Percentiles rank a stretch among this genome's conserved stretches.
Conservation (phyloP, 2,329 filamentous ascomycete genomes). For the Seiridium unicorne region DNA sequence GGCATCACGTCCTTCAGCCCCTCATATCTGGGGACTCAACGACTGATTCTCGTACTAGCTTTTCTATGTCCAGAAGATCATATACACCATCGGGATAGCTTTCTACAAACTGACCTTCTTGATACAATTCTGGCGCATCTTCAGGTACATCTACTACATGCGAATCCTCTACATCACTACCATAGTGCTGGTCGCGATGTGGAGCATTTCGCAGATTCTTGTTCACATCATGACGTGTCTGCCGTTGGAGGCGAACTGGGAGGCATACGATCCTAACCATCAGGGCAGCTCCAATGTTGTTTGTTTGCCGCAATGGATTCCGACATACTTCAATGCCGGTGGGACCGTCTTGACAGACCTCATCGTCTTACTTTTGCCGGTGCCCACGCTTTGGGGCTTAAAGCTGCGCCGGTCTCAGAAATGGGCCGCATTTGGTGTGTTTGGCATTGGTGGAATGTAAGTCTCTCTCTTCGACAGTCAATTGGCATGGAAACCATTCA, state of each 20-base stretch:
- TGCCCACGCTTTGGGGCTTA: slow-evolving; percentile 1
- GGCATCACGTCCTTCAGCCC: neutral
- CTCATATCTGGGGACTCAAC: too few relatives aligned
- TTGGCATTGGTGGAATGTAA: slow-evolving; percentile 6
- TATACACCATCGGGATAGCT: neutral
- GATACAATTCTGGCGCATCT: slow-evolving; percentile 6
- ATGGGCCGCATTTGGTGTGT: slow-evolving; percentile 4
- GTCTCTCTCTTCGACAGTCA: neutral
- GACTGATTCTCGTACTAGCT: neutral
- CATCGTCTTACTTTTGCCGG: slow-evolving; percentile 1
- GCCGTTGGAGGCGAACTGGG: neutral
- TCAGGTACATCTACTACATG: slow-evolving; percentile 1
- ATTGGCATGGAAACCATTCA: neutral
- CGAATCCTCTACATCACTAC: neutral
- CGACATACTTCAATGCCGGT: slow-evolving; percentile 1
- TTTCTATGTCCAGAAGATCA: neutral
- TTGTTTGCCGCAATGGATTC: neutral
- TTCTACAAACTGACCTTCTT: slow-evolving; percentile 5
- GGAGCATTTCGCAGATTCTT: slow-evolving; percentile 2
- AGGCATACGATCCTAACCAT: neutral
- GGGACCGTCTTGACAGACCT: slow-evolving; percentile 4
- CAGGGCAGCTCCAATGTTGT: neutral
- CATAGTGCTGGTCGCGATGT: neutral
- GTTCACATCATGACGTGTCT: neutral
- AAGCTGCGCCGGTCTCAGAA: slow-evolving; percentile 2